Evolutionary conservation across 768 basidiomycete genomes (phyloP).

Genomic region (Paxillus rubicundulus): DNA sequence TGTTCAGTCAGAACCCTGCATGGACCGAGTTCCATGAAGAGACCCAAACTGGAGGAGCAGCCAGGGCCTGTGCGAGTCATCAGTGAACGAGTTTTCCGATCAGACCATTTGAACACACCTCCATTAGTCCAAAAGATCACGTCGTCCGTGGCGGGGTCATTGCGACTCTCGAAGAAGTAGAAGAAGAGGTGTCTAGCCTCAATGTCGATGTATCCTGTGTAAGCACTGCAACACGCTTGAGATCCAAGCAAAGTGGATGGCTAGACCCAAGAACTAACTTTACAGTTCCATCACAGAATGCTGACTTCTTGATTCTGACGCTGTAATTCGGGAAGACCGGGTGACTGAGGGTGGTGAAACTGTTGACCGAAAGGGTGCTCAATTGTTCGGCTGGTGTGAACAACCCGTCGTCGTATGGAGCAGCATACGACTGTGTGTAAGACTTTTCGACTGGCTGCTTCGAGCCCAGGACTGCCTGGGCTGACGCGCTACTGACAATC

Average conservation of each 20-base stretch:
- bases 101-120: conserved; percentile 40
- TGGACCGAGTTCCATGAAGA: conserved; percentile 76
- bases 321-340: conserved; percentile 44
- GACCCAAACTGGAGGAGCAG: conserved; percentile 56
- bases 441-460: not conserved
- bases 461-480: conserved; percentile 19
- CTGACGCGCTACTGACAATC: conserved; percentile 12
- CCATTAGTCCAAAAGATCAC: conserved; percentile 60
- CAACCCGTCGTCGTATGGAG: conserved; percentile 27
- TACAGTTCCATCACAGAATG: conserved; percentile 41
- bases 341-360: conserved; percentile 41
- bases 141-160: conserved; percentile 53
- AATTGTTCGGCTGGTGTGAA: conserved; percentile 36
- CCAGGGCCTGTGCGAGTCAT: conserved; percentile 39
- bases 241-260: not conserved
- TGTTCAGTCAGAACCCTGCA: conserved; percentile 57
- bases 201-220: conserved; percentile 68
- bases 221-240: conserved; percentile 37
- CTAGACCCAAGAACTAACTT: conserved; percentile 24
- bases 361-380: conserved; percentile 22
- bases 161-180: conserved; percentile 73
- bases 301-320: conserved; percentile 39
- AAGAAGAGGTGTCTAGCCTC: conserved; percentile 66
- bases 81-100: not conserved
- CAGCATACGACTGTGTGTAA: conserved; percentile 8